A percentile compares a stretch with the other conserved stretches of the same genome.
Evolutionary conservation across 192 early-diverging fungal species (phyloP).

Genomic region (Linnemannia zychae): DNA sequence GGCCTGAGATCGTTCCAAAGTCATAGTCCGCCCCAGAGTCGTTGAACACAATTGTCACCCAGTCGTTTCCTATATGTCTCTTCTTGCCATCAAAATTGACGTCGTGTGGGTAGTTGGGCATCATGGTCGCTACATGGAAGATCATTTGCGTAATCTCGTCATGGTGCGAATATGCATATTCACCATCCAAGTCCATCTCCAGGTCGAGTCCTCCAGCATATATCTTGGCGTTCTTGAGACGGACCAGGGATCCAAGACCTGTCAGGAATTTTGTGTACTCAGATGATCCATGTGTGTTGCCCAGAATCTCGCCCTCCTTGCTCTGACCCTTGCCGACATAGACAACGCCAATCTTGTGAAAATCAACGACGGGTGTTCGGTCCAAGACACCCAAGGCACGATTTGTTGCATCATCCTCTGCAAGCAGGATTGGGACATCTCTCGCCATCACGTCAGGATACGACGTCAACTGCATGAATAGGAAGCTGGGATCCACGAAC

Average conservation of each 20-base stretch:
- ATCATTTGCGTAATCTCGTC: conserved; percentile 90
- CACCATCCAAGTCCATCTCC: conserved; percentile 86
- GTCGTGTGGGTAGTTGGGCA: conserved; percentile 87
- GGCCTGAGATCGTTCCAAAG: conserved; percentile 91
- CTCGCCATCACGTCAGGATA: conserved; percentile 79
- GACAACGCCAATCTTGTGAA: conserved; percentile 96
- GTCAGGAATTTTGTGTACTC: conserved; percentile 91
- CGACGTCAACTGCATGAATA: conserved; percentile 76
- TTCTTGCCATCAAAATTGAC: conserved; percentile 88
- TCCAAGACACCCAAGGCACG: conserved; percentile 89
- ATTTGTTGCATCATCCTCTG: conserved; percentile 80
- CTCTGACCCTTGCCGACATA: conserved; percentile 92
- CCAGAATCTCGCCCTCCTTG: conserved; percentile 87
- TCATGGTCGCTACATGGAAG: conserved; percentile 95
- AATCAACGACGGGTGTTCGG: conserved; percentile 88
- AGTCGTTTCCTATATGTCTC: conserved; percentile 98
- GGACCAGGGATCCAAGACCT: conserved; percentile 81
- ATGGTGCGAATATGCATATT: conserved; percentile 84
- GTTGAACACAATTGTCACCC: conserved; percentile 94
- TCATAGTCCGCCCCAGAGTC: conserved; percentile 86
- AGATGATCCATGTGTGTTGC: conserved; percentile 88
- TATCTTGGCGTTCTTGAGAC: conserved; percentile 73
- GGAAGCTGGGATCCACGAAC: conserved; percentile 68
- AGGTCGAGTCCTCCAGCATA: conserved; percentile 94
- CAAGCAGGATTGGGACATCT: conserved; percentile 71